Evolutionary conservation across 1,139 yeast genomes (phyloP), one percentile per base, ranked within the genome.

Genomic region (Keqinozyma sinolaborantium): DNA sequence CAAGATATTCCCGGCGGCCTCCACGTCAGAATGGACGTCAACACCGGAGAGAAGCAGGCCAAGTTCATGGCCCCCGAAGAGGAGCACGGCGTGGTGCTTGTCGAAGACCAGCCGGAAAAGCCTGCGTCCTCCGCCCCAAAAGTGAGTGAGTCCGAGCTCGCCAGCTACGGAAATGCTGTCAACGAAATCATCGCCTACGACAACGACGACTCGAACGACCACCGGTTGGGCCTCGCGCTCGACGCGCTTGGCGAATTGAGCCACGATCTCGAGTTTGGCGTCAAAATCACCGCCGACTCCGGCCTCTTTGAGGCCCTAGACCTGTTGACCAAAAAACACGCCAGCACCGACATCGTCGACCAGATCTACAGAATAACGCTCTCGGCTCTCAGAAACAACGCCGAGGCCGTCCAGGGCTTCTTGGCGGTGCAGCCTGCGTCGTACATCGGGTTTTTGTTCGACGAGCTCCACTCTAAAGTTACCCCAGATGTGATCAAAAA

Each of bases 1-100:
- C 95, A 84, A 50, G 70, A 73, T 11, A 69, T 86, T 5, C 95
- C 95, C 1, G 73, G 73, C 12, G 96, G 96, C 0, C 60, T 87
- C 28, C 95, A 87, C 56, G 78, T 83, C 28, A 64, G 86, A 47
- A 51, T 83, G 47, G 74, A 86, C 52, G 60, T 84, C 34, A 87
- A 82, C 16, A 81, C 88, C 0, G 78, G 82, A 16, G 54, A 60
- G 25, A 76, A 69, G 48, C 85, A 82, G 51, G 96, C 95, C 1
- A 83, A 75, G 42, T 35, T 82, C 7, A 50, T 67, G 48, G 72
- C 65, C 13, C 46, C 48, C 3, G 45, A 45, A 7, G 56, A 49
- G 16, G 25, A 38, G 3, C 29, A 44, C 5, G 45, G 42, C 9
- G 30, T 50, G 15, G 48, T 50, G n/a, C 43, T 49, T 5, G 28